These are phyloP conservation scores for Mycena alexandri DNA, from an alignment of 768 basidiomycete genomes.

Conservation along the genomic window DNA sequence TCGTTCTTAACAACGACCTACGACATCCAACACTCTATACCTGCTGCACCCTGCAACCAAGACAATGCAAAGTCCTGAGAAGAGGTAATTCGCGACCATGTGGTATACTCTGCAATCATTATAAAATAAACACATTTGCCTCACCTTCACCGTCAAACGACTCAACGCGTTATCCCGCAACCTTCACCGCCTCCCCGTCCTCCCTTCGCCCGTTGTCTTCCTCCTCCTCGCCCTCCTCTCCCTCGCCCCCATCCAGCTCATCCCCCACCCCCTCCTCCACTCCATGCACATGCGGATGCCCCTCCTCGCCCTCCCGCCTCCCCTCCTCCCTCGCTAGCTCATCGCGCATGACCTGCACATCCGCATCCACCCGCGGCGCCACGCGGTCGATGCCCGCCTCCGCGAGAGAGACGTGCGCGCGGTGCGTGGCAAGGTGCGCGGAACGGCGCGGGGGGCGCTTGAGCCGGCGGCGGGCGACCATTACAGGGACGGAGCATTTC, in stretches of 20 bases:
- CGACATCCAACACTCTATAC: too few species aligned
- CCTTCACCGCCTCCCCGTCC: conserved; percentile 49
- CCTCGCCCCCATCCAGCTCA: conserved; percentile 43
- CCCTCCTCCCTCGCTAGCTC: conserved; percentile 74
- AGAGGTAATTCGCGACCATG: too few species aligned
- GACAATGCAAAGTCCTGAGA: too few species aligned
- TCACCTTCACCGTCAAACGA: too few species aligned
- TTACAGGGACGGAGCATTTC: conserved; percentile 95
- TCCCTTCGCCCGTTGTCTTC: conserved; percentile 44
- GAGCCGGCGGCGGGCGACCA: conserved; percentile 94
- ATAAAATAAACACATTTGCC: too few species aligned
- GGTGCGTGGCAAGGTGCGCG: conserved; percentile 85
- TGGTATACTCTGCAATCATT: too few species aligned
- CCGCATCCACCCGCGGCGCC: conserved; percentile 86
- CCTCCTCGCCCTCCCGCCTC: conserved; percentile 2
- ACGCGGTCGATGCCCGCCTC: conserved; percentile 92
- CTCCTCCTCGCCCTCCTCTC: conserved; percentile 48
- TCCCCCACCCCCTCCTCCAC: conserved; percentile 26
- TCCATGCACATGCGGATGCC: conserved; percentile 50
- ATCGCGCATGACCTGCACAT: conserved; percentile 84
- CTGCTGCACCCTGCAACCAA: too few species aligned
- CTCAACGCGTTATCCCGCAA: conserved; percentile 43
- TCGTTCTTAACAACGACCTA: too few species aligned
- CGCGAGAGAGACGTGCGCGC: conserved; percentile 86
- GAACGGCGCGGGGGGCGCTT: conserved; percentile 87